phyloP scores from a whole-genome alignment of 305 asterid species.

The Rubia occidens region DNA sequence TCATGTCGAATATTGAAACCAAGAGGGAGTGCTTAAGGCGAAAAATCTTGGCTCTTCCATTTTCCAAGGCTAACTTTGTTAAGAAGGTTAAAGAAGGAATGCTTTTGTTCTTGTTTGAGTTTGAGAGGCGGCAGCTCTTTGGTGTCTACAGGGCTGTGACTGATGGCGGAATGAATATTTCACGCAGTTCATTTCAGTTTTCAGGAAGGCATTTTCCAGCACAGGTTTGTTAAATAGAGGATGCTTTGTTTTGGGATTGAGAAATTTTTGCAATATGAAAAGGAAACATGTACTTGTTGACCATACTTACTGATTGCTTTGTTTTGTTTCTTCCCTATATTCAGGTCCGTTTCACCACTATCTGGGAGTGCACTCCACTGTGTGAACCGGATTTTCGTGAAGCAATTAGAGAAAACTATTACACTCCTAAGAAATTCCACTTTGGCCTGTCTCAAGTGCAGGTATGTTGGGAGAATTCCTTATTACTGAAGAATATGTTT shows the following conservation, averaged over 20 bases:
- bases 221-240: conserved; percentile 39
- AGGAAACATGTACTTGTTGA: background rate
- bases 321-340: conserved; percentile 18
- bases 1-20: conserved; percentile 49
- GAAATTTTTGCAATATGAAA: background rate
- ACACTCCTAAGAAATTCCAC: conserved; percentile 49
- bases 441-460: conserved; percentile 61
- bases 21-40: conserved; percentile 49
- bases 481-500: background rate
- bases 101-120: conserved; percentile 72
- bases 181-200: conserved; percentile 40
- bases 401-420: conserved; percentile 67
- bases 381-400: conserved; percentile 51
- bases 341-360: conserved; percentile 53
- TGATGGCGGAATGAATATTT: conserved; percentile 61
- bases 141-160: conserved; percentile 74
- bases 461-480: conserved; percentile 33
- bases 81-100: conserved; percentile 55
- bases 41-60: conserved; percentile 56
- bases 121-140: conserved; percentile 52
- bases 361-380: conserved; percentile 71
- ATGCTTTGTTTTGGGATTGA: background rate
- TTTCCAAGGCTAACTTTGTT: conserved; percentile 46
- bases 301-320: background rate
- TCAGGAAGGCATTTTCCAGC: conserved; percentile 55